These are phyloP conservation scores for Akanthomyces uredinophilus DNA, from an alignment of 2,329 filamentous ascomycete species.

Conservation along the genomic window DNA sequence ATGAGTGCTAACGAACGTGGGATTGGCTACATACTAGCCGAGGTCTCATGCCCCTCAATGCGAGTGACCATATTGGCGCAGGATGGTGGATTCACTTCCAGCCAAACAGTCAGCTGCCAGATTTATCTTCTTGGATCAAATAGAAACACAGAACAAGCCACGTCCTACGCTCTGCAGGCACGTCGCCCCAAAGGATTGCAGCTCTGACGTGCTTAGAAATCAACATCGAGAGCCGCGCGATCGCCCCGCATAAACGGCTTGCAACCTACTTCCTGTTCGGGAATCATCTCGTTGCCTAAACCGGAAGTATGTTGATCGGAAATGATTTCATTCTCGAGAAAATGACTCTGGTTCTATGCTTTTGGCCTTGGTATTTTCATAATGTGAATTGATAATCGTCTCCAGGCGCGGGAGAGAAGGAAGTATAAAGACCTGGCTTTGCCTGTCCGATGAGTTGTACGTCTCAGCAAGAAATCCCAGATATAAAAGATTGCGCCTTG, in stretches of 20 bases:
- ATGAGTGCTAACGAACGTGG: no score
- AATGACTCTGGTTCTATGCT: not conserved
- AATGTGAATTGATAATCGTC: not conserved
- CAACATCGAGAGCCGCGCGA: not conserved
- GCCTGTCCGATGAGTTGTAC: no score
- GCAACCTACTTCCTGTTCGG: not conserved
- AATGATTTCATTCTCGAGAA: no score
- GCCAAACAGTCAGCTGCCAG: not conserved
- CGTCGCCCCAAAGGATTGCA: not conserved
- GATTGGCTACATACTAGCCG: no score
- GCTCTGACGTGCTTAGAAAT: not conserved
- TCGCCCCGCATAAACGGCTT: not conserved
- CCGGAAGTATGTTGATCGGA: not conserved
- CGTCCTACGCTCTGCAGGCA: no score
- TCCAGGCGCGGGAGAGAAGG: not conserved
- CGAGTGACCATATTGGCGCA: not conserved
- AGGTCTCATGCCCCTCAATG: no score
- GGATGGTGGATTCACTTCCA: not conserved
- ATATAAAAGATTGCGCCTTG: not conserved
- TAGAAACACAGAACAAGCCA: no score
- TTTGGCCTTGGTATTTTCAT: not conserved
- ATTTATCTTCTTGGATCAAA: not conserved
- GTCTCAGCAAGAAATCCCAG: no score
- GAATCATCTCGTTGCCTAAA: not conserved
- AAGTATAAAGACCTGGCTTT: not conserved